Conservation (phyloP, 73 alveolate species). For the Loxodes magnus region DNA sequence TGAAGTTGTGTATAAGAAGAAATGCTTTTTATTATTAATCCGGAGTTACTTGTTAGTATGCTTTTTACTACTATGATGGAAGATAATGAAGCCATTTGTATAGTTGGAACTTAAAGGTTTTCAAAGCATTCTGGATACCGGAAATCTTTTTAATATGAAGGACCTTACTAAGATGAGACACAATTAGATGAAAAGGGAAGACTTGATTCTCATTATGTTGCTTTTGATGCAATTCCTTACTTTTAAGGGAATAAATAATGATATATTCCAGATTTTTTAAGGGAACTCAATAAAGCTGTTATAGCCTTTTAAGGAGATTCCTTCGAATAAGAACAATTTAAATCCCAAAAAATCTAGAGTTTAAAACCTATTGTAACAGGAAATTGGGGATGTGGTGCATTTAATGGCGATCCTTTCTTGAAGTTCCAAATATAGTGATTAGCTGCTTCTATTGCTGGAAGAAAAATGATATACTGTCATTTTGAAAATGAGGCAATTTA, state of each 20-base stretch:
- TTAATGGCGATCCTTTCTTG: slow-evolving; percentile 50
- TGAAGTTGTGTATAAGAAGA: slow-evolving; percentile 90
- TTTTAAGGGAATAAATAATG: slow-evolving; percentile 9
- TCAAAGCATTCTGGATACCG: slow-evolving; percentile 76
- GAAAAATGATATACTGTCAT: slow-evolving; percentile 12
- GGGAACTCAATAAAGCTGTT: slow-evolving; percentile 60
- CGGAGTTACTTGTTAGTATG: slow-evolving; percentile 60
- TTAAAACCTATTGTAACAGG: slow-evolving; percentile 47
- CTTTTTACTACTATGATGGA: slow-evolving; percentile 60
- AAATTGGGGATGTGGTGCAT: slow-evolving; percentile 82
- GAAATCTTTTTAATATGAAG: neutral
- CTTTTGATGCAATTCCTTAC: slow-evolving; percentile 48
- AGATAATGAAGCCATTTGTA: slow-evolving; percentile 64
- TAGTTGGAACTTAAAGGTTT: slow-evolving; percentile 55
- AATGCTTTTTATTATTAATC: slow-evolving; percentile 65
- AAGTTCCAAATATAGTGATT: slow-evolving; percentile 53
- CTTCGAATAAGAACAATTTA: neutral
- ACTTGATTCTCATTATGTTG: slow-evolving; percentile 26
- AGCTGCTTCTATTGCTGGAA: slow-evolving; percentile 52
- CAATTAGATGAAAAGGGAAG: slow-evolving; percentile 8
- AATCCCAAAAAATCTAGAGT: neutral
- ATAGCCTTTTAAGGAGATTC: slow-evolving; percentile 21
- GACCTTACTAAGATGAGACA: neutral
- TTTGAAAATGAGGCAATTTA: no score
- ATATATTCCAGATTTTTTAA: slow-evolving; percentile 6